Conservation (phyloP, 345 rosid genomes). For the Conringia planisiliqua region DNA sequence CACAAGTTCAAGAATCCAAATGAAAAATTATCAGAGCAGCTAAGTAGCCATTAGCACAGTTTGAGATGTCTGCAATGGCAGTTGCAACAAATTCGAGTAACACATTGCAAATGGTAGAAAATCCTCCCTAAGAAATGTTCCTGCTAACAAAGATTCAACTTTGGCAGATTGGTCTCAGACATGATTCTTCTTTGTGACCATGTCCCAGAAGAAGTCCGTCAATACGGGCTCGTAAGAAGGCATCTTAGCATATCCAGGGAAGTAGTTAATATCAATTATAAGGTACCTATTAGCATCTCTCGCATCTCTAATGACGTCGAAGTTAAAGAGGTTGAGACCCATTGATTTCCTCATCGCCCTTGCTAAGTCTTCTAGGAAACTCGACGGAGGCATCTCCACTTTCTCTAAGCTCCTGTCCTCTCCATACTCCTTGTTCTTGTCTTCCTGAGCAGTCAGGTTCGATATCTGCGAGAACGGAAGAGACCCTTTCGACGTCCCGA, state of each 20-base stretch:
- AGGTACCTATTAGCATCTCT: slow-evolving; percentile 44
- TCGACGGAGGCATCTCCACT: slow-evolving; percentile 51
- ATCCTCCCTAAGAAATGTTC: slow-evolving; percentile 6
- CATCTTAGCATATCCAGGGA: slow-evolving; percentile 68
- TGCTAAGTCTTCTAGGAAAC: slow-evolving; percentile 45
- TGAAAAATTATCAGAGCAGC: slow-evolving; percentile 34
- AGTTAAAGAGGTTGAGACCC: slow-evolving; percentile 57
- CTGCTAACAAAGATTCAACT: not conserved
- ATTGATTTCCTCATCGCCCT: slow-evolving; percentile 46
- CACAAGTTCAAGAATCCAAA: slow-evolving; percentile 32
- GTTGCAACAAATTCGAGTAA: slow-evolving; percentile 10
- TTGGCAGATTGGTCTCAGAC: slow-evolving; percentile 17
- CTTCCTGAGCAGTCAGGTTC: slow-evolving; percentile 35
- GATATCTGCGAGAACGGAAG: slow-evolving; percentile 60
- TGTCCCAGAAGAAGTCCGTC: slow-evolving; percentile 47
- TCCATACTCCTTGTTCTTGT: slow-evolving; percentile 16
- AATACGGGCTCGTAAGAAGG: slow-evolving; percentile 51
- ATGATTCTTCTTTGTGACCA: slow-evolving; percentile 35
- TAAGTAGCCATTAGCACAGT: slow-evolving; percentile 12
- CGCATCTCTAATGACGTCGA: slow-evolving; percentile 63
- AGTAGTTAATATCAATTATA: slow-evolving; percentile 65
- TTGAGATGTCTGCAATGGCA: slow-evolving; percentile 19
- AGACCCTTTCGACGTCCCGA: slow-evolving; percentile 38
- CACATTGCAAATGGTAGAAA: slow-evolving; percentile 6
- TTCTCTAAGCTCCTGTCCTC: slow-evolving; percentile 35